These are phyloP conservation scores for Arthroderma sp. DNA, from an alignment of 2,329 filamentous ascomycete genomes.

Conservation along the genomic window DNA sequence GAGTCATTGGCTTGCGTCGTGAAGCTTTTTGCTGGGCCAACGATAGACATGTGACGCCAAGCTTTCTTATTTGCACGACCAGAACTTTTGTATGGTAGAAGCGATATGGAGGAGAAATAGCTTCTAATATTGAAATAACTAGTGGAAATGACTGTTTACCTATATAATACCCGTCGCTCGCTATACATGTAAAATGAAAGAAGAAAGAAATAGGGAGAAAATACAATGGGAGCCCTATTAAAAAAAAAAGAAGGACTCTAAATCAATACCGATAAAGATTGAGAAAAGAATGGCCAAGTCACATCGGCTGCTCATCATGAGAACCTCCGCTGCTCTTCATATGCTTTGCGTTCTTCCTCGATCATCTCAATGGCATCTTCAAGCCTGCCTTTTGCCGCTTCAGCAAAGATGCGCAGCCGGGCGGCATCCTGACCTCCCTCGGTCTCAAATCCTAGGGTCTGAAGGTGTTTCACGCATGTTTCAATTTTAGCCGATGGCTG, in stretches of 20 bases:
- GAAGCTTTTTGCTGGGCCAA: no score
- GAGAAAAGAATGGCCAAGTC: neutral
- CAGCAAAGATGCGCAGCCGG: constrained; percentile 32
- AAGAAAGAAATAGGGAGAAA: no score
- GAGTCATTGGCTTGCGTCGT: no score
- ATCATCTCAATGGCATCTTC: constrained; percentile 38
- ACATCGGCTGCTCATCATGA: neutral
- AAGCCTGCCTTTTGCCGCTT: constrained; percentile 30
- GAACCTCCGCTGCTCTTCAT: constrained; percentile 17
- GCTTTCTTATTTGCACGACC: no score
- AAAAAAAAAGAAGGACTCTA: neutral
- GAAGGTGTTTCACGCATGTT: constrained; percentile 27
- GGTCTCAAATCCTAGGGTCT: constrained; percentile 29
- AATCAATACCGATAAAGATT: neutral
- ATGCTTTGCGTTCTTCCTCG: constrained; percentile 34
- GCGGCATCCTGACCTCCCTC: constrained; percentile 22
- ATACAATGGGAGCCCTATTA: neutral
- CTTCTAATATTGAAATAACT: no score
- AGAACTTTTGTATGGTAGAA: no score
- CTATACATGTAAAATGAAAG: no score
- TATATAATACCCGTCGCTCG: no score
- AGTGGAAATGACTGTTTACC: no score
- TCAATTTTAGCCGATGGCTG: constrained; percentile 15
- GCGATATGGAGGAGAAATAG: no score
- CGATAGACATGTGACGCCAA: no score